Percentiles rank a stretch among this genome's conserved stretches.
Evolutionary conservation across 345 rosid species (phyloP).

Genomic region (Acer saccharum): DNA sequence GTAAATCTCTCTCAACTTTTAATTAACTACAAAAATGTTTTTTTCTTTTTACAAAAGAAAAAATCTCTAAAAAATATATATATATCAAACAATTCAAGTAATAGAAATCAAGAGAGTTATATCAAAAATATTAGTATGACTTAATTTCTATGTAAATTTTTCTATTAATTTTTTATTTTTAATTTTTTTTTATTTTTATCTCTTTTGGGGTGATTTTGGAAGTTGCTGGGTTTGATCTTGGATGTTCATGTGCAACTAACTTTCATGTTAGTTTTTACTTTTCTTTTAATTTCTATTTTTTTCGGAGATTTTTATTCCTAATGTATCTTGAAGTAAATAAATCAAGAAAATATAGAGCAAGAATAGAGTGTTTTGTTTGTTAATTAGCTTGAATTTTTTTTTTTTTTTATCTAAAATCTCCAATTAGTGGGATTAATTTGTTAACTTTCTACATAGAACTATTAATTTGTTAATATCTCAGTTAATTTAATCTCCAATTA

Average conservation of each 20-base stretch:
- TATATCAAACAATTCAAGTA: slow-evolving; percentile 11
- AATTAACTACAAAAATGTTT: slow-evolving; percentile 3
- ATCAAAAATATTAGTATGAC: slow-evolving; percentile 26
- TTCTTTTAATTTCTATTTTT: background rate
- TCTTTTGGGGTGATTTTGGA: slow-evolving; percentile 17
- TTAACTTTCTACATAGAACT: too few species aligned
- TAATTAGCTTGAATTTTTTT: background rate
- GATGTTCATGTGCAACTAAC: slow-evolving; percentile 25
- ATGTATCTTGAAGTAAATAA: slow-evolving; percentile 28
- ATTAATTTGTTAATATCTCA: background rate
- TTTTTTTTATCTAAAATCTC: too few species aligned
- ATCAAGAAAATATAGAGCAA: slow-evolving; percentile 22
- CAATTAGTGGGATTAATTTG: too few species aligned
- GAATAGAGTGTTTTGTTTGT: slow-evolving; percentile 8
- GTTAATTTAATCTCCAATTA: background rate
- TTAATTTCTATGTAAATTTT: slow-evolving; percentile 38
- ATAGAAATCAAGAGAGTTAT: slow-evolving; percentile 23
- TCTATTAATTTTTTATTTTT: slow-evolving; percentile 17
- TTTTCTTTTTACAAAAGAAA: background rate
- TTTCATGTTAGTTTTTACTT: slow-evolving; percentile 12
- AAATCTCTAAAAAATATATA: slow-evolving; percentile 3
- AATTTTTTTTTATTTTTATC: background rate
- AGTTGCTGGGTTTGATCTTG: slow-evolving; percentile 28
- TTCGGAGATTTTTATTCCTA: slow-evolving; percentile 1
- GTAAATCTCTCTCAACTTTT: slow-evolving; percentile 40